A percentile compares a stretch with the other conserved stretches of the same genome.
Evolutionary conservation across 2,329 filamentous ascomycete genomes (phyloP).

Genomic region (Paracamarosporium sp.): DNA sequence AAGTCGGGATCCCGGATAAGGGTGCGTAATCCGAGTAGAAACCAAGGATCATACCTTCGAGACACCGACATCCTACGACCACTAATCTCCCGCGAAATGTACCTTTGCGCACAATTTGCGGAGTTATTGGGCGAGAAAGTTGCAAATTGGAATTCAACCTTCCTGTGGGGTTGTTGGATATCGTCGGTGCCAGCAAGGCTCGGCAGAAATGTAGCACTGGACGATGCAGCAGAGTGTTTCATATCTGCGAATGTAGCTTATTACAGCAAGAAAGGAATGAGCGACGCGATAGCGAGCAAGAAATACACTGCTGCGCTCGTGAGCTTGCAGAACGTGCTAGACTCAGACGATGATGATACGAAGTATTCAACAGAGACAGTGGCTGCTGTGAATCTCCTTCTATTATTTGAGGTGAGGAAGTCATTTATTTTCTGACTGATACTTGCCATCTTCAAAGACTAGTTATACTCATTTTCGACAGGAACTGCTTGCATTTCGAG

Average conservation of each 20-base stretch:
- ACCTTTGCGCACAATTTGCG: not conserved
- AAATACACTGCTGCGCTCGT: conserved; percentile 7
- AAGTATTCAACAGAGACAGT: conserved; percentile 8
- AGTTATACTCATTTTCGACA: not conserved
- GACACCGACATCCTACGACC: not conserved
- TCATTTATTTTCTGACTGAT: not conserved
- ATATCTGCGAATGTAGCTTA: conserved; percentile 1
- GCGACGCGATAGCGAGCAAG: not conserved
- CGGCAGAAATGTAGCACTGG: conserved; percentile 2
- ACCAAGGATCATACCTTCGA: not conserved
- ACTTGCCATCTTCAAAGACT: not conserved
- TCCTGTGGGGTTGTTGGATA: conserved; percentile 6
- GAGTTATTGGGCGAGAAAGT: not conserved
- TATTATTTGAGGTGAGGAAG: conserved; percentile 9
- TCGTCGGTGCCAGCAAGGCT: conserved; percentile 1
- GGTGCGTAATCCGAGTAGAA: not conserved
- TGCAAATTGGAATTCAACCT: not conserved
- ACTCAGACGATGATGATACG: not conserved
- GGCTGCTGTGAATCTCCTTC: conserved; percentile 14
- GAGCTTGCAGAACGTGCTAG: conserved; percentile 6
- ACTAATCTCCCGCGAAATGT: not conserved
- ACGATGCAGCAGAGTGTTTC: conserved; percentile 6
- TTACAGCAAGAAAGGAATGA: not conserved
- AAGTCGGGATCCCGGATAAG: not conserved
- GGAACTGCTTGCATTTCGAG: conserved; percentile 4